Percentiles rank a stretch among this genome's conserved stretches.
Conservation (phyloP, 2,329 filamentous ascomycete genomes). For the Colletotrichum tofieldiae region DNA sequence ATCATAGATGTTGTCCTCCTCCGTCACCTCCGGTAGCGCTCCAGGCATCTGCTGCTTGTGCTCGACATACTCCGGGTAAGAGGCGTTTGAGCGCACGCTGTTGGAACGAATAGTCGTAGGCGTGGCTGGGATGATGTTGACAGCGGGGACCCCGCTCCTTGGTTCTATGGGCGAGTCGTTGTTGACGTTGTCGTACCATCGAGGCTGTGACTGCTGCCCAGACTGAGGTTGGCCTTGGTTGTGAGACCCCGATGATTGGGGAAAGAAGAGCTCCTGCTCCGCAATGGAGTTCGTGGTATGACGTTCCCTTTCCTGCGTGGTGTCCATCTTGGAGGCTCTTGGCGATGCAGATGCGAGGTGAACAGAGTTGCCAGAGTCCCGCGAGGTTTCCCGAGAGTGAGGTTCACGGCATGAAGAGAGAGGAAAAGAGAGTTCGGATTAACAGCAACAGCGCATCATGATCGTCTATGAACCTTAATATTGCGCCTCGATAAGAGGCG, state of each 20-base stretch:
- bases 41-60: conserved; percentile 21
- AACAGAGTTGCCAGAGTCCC: neutral
- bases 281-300: conserved; percentile 38
- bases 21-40: conserved; percentile 30
- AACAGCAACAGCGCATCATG: neutral
- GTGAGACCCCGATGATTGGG: conserved; percentile 11
- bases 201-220: conserved; percentile 24
- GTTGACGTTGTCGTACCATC: conserved; percentile 35
- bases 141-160: conserved; percentile 38
- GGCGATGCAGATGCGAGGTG: conserved; percentile 14
- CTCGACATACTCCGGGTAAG: conserved; percentile 27
- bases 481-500: conserved; percentile 25
- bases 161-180: conserved; percentile 35
- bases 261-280: conserved; percentile 37
- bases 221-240: conserved; percentile 25
- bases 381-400: neutral
- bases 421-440: neutral
- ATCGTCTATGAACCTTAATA: conserved; percentile 34
- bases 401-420: neutral
- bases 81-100: conserved; percentile 37
- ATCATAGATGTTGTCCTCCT: conserved; percentile 38
- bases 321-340: conserved; percentile 29
- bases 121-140: conserved; percentile 40
- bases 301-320: conserved; percentile 29
- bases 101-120: conserved; percentile 39